Percentiles rank a stretch among this genome's conserved stretches.
These are phyloP conservation scores for Eucalyptus polyanthemos DNA, from an alignment of 345 rosid genomes.

Conservation along the genomic window DNA sequence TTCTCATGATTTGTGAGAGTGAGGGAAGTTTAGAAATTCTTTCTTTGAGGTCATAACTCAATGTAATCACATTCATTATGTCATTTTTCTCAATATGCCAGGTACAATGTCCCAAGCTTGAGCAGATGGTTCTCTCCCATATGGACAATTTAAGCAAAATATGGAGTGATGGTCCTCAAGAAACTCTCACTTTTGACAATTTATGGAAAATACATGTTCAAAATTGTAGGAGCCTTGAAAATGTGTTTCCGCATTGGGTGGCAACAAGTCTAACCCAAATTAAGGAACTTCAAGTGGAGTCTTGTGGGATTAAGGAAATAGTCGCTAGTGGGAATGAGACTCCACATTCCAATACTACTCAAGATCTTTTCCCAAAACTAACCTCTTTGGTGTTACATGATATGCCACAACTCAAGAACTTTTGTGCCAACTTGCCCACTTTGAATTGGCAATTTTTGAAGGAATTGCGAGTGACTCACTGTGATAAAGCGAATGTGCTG, in stretches of 20 bases:
- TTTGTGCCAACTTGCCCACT: background rate
- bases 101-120: rapidly evolving
- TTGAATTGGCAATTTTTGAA: background rate
- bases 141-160: background rate
- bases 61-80: background rate
- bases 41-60: background rate
- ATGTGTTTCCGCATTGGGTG: background rate
- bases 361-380: background rate
- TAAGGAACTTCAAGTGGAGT: background rate
- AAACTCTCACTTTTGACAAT: background rate
- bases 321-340: background rate
- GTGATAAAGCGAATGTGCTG: background rate
- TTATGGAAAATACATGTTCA: rapidly evolving
- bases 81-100: background rate
- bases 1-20: too few species aligned
- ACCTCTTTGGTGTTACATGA: background rate
- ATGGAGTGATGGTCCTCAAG: background rate
- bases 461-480: background rate
- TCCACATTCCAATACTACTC: background rate
- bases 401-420: background rate
- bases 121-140: rapidly evolving
- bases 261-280: background rate
- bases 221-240: rapidly evolving
- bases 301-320: background rate
- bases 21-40: too few species aligned